phyloP scores from a whole-genome alignment of 345 rosid species.

The Eucalyptus tenuipes region DNA sequence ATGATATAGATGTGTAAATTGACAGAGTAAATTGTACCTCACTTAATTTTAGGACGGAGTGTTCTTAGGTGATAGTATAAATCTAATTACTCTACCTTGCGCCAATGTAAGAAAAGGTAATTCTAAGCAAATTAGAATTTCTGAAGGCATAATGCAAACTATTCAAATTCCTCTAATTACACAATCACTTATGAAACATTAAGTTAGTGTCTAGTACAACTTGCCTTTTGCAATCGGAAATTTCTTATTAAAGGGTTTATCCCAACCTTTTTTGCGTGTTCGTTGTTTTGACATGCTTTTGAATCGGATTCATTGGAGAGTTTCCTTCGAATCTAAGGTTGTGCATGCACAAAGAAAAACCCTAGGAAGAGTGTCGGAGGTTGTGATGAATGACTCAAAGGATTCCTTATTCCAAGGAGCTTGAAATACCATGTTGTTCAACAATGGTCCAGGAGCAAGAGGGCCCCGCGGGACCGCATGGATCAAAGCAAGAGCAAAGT shows the following conservation, averaged over 20 bases:
- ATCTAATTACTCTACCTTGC: background rate
- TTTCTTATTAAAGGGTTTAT: background rate
- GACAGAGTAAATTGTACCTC: too few relatives aligned
- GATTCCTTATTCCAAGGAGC: background rate
- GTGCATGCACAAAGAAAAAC: background rate
- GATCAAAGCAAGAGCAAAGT: background rate
- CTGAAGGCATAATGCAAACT: accelerated
- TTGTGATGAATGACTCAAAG: background rate
- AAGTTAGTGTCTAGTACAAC: background rate
- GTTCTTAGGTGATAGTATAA: background rate
- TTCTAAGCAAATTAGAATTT: background rate
- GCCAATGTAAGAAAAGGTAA: background rate
- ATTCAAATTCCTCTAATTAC: background rate
- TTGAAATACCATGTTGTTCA: background rate
- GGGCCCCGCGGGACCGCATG: background rate
- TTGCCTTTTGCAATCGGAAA: background rate
- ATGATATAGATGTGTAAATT: too few relatives aligned
- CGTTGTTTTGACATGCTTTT: background rate
- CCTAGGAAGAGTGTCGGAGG: background rate
- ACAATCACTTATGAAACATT: background rate
- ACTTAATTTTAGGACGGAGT: background rate
- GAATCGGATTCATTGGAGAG: background rate
- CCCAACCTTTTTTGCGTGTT: accelerated
- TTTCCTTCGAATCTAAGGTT: background rate
- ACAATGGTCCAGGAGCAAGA: background rate